Conservation (phyloP, 2,329 filamentous ascomycete species). For the Trichoderma guizhouense region DNA sequence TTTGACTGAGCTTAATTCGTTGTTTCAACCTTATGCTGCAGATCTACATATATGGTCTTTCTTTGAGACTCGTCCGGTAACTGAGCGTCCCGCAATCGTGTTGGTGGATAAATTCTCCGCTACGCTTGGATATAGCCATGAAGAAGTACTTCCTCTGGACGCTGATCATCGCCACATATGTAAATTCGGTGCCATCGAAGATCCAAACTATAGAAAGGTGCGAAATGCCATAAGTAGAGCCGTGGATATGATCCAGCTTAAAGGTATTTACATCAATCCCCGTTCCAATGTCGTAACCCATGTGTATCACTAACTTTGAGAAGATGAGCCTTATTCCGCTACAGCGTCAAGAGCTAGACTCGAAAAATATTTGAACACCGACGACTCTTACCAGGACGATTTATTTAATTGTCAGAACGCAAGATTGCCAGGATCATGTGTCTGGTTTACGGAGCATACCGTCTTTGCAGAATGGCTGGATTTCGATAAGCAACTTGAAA, state of each 20-base stretch:
- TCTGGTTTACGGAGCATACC: conserved; percentile 1
- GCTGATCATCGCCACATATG: background rate
- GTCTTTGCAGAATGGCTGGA: background rate
- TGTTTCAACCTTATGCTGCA: background rate
- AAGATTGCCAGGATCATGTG: background rate
- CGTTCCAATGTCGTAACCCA: background rate
- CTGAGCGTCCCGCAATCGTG: background rate
- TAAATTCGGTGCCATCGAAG: background rate
- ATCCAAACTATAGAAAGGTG: background rate
- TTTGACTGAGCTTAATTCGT: background rate
- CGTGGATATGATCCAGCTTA: background rate
- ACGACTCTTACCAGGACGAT: conserved; percentile 1
- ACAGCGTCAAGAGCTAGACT: background rate
- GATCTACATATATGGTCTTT: conserved; percentile 11
- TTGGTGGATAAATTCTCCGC: background rate
- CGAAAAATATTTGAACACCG: background rate
- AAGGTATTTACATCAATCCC: background rate
- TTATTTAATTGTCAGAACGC: background rate
- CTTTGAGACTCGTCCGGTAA: conserved; percentile 1
- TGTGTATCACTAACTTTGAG: background rate
- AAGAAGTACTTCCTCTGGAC: background rate
- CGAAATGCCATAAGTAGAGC: background rate
- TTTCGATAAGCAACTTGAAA: background rate
- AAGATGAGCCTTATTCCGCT: background rate
- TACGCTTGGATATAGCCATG: background rate